phyloP scores from a whole-genome alignment of 1,284 basidiomycete species.

The Boletellus deceptivus region DNA sequence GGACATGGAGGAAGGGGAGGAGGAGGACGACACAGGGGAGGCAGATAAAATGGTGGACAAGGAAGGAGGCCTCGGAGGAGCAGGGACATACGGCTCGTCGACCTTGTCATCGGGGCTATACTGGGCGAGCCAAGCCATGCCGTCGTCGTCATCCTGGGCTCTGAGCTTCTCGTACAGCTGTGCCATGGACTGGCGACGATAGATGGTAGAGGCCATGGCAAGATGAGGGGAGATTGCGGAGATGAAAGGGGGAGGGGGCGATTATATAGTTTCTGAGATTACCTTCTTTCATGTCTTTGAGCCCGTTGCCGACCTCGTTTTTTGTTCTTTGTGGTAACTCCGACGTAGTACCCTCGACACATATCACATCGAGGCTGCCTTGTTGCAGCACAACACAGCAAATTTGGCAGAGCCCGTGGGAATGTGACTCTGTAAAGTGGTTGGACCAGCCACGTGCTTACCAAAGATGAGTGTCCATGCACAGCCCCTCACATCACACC shows the following conservation, averaged over 20 bases:
- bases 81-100: constrained; percentile 26
- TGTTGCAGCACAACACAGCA: constrained; percentile 26
- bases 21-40: constrained; percentile 22
- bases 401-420: constrained; percentile 22
- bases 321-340: constrained; percentile 40
- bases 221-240: constrained; percentile 10
- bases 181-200: constrained; percentile 36
- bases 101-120: constrained; percentile 34
- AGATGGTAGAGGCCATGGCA: constrained; percentile 31
- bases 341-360: constrained; percentile 35
- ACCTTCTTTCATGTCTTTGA: constrained; percentile 39
- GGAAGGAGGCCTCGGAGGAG: constrained; percentile 18
- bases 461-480: constrained; percentile 5
- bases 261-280: constrained; percentile 32
- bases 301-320: constrained; percentile 40
- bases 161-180: constrained; percentile 35
- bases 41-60: constrained; percentile 30
- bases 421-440: constrained; percentile 31
- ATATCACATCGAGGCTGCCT: constrained; percentile 36
- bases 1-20: constrained; percentile 23
- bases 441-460: constrained; percentile 21
- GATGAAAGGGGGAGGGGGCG: constrained; percentile 19
- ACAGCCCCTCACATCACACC: constrained; percentile 23
- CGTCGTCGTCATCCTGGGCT: constrained; percentile 35
- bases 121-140: constrained; percentile 35